phyloP scores from a whole-genome alignment of 305 asterid species.

The Solanum chacoense region DNA sequence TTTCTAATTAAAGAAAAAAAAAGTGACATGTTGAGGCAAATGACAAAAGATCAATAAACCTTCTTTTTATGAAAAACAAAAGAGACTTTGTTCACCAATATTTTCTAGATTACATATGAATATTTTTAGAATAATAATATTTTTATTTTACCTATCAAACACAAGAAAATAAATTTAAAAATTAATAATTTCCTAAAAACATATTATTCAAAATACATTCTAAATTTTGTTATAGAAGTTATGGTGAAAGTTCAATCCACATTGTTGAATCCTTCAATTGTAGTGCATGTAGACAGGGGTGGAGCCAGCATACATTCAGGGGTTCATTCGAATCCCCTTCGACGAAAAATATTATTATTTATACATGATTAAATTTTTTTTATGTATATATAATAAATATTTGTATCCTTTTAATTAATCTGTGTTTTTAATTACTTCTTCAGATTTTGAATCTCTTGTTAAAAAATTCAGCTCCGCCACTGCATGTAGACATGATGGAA shows the following conservation, averaged over 20 bases:
- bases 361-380: too few species aligned
- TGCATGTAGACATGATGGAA: neutral
- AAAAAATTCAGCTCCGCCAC: neutral
- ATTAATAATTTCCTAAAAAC: neutral
- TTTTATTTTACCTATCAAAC: neutral
- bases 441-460: accelerated
- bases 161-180: neutral
- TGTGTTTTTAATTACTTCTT: too few species aligned
- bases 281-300: neutral
- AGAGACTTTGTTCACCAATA: neutral
- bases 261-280: neutral
- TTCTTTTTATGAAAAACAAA: neutral
- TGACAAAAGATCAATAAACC: neutral
- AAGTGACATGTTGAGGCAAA: neutral
- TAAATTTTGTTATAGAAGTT: neutral
- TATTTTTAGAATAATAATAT: neutral
- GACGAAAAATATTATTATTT: too few species aligned
- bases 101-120: neutral
- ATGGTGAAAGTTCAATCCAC: neutral
- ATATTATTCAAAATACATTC: neutral
- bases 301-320: neutral
- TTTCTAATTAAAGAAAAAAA: neutral
- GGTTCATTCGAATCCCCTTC: too few species aligned
- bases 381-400: too few species aligned
- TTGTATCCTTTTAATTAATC: too few species aligned